phyloP scores from a whole-genome alignment of 2,329 filamentous ascomycete genomes.

The Fusarium dlaminii region DNA sequence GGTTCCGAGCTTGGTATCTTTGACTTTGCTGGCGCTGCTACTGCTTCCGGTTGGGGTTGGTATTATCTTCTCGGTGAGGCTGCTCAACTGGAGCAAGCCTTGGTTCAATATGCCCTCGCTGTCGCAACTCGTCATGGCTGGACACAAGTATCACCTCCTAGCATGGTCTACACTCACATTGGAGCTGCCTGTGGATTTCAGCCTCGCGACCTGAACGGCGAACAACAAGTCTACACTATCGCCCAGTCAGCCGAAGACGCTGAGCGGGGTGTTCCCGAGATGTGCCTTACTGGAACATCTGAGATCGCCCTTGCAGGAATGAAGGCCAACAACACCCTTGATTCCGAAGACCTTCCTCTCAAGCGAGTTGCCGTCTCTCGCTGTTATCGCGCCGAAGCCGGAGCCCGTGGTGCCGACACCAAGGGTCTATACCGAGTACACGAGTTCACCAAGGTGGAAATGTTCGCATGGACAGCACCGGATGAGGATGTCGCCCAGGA shows the following conservation, averaged over 20 bases:
- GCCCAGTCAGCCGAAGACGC: conserved; percentile 72
- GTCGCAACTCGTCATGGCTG: conserved; percentile 79
- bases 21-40: conserved; percentile 84
- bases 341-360: conserved; percentile 73
- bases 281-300: conserved; percentile 86
- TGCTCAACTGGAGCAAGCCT: conserved; percentile 91
- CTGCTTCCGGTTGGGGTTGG: conserved; percentile 95
- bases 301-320: conserved; percentile 95
- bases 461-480: conserved; percentile 89
- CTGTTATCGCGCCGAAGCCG: conserved; percentile 96
- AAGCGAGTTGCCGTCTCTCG: conserved; percentile 86
- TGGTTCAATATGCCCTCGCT: conserved; percentile 84
- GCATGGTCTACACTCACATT: conserved; percentile 91
- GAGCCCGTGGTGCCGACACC: conserved; percentile 86
- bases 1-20: conserved; percentile 87
- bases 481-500: conserved; percentile 59
- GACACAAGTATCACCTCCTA: conserved; percentile 84
- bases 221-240: conserved; percentile 90
- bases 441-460: conserved; percentile 98
- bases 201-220: conserved; percentile 87
- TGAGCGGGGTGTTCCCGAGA: conserved; percentile 69
- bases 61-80: conserved; percentile 95
- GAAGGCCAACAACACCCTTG: conserved; percentile 78
- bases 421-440: conserved; percentile 97
- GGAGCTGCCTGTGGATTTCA: conserved; percentile 93